Evolutionary conservation across 345 rosid species (phyloP).

Genomic region (Geranium brycei): DNA sequence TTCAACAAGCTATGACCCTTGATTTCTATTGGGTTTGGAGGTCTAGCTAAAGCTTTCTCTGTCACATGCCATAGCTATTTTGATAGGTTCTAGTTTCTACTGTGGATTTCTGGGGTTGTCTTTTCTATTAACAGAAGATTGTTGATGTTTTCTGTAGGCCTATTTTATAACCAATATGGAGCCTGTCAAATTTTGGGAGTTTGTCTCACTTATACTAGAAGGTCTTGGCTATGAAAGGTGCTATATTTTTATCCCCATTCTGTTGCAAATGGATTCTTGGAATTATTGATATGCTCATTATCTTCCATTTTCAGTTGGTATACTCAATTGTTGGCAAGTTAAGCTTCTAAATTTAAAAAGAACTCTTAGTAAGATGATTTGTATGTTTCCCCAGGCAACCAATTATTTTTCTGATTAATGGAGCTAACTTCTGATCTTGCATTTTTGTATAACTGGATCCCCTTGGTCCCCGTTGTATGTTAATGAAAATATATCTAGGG

Average conservation of each 20-base stretch:
- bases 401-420: too few species aligned
- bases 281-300: background rate
- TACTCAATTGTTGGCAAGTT: background rate
- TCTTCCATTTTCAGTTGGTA: constrained; percentile 1
- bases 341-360: background rate
- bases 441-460: too few species aligned
- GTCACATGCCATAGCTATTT: background rate
- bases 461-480: too few species aligned
- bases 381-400: background rate
- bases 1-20: background rate
- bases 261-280: background rate
- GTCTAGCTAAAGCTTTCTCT: background rate
- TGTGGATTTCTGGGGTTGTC: background rate
- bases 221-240: constrained; percentile 95
- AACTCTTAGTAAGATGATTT: background rate
- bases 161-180: constrained; percentile 90
- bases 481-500: too few species aligned
- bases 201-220: constrained; percentile 50
- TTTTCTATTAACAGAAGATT: constrained; percentile 8
- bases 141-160: constrained; percentile 39
- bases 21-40: background rate
- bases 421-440: too few species aligned
- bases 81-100: background rate
- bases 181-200: constrained; percentile 88
- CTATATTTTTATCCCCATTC: constrained; percentile 8